Base-by-base conservation (phyloP, 2,329 filamentous ascomycete genomes). In the Colletotrichum noveboracense region DNA sequence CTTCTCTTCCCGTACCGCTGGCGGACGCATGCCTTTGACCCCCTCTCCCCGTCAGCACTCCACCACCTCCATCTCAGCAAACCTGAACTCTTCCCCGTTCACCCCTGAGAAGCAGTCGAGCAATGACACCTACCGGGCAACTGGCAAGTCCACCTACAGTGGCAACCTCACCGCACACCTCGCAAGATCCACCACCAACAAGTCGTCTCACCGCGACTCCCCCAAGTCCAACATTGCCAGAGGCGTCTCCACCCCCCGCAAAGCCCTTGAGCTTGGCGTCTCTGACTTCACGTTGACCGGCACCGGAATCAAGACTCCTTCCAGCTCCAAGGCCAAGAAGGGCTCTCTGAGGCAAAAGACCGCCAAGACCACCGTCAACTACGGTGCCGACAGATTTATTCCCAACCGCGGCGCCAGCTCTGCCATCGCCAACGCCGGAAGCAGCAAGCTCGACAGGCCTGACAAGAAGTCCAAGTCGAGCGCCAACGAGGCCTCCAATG, bases 161-260 rank as follows among this genome's bases (percentile, higher is more conserved):
- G 94, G 93, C 78, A 96, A 96, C 85, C 89, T 98, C 74, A 91
- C 95, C 78, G 90, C 94, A 76, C 94, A 96, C 83, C 94, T 98
- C 82, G 90, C 94, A 77, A 94, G 94, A 82, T 93, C 90, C 4
- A 86, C 85, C 76, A 90, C 92, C 77, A 87, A 89, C 55, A 94
- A 93, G 87, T 87, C 89, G 30, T 88, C 91, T 55, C 93, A 95
- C 84, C 94, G 94, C 66, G 94, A 97, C 83, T 98, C 96, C 4
- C 96, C 96, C 83, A 98, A 98, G 89, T 98, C 96, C 75, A 98
- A 98, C 89, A 98, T 98, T 84, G 95, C 94, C 79, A 92, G 93
- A 78, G 87, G 88, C 56, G 91, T 92, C 72, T 90, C 93, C 74
- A 96, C 95, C 58, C 96, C 96, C 24, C 94, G 95, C 81, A 95